Evolutionary conservation across 2,329 filamentous ascomycete species (phyloP), one percentile per base, ranked within the genome.

Genomic region (Colletotrichum shisoi): DNA sequence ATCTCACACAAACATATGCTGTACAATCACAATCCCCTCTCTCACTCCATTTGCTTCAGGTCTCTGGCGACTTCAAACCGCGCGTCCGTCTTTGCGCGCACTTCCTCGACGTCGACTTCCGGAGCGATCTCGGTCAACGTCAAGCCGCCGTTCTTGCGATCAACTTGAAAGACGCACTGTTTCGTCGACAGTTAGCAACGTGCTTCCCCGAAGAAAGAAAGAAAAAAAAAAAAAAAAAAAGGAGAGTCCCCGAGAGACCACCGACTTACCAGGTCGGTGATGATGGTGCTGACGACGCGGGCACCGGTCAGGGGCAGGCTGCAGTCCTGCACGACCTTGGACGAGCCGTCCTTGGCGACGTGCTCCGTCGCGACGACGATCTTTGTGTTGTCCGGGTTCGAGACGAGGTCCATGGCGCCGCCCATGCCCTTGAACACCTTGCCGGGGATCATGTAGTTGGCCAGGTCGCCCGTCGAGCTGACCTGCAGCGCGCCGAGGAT

Each of bases 361-460:
- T 91, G 89, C 73, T 90, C 89, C 3, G 88, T 91, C 0, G 88
- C 85, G 3, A 91, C 88, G 4, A 91, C 87, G 71, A 91, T 89
- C 82, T 90, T 91, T 71, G 89, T 91, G 72, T 84, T 82, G 71
- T 89, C 87, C 0, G 89, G 89, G 77, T 91, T 91, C 44, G 87
- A 88, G 12, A 91, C 88, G 8, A 91, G 79, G 74, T 91, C 89
- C 89, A 91, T 91, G 19, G 89, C 89, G 34, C 89, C 89, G 68
- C 92, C 92, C 89, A 96, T 95, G 19, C 92, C 92, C 83, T 95
- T 95, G 79, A 93, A 88, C 12, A 92, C 87, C 78, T 94, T 95
- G 27, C 92, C 92, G 0, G 92, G 92, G 70, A 96, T 91, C 90
- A 95, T 95, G 83, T 92, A 96, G 79, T 95, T 95, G 52, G 92